These are phyloP conservation scores for Neopestalotiopsis clavispora DNA, from an alignment of 2,329 filamentous ascomycete genomes.

Conservation along the genomic window DNA sequence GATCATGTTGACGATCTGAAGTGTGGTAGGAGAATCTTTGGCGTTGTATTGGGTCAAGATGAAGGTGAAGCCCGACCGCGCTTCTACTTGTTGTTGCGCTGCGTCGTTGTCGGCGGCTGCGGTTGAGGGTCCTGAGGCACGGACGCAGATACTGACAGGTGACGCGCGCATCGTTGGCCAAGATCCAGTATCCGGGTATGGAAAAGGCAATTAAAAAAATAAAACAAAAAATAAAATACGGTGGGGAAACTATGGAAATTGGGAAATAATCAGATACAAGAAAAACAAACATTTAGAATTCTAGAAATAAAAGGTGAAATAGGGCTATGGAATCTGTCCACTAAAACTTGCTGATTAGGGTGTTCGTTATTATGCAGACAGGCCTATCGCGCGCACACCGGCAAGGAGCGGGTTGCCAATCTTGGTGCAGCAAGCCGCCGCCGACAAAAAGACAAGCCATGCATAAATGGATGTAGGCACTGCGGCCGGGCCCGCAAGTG, in stretches of 20 bases:
- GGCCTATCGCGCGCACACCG: not conserved
- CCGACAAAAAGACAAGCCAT: not conserved
- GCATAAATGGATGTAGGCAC: not conserved
- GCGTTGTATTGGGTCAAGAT: not conserved
- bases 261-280: not conserved
- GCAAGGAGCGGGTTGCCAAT: not conserved
- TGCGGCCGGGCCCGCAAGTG: not conserved
- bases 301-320: not conserved
- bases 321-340: not conserved
- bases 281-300: not conserved
- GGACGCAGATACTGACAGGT: not conserved
- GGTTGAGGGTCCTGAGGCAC: not conserved
- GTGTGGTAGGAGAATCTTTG: not conserved
- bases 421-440: not conserved
- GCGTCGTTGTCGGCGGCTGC: not conserved
- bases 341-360: not conserved
- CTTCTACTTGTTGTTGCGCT: not conserved
- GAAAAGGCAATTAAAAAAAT: not conserved
- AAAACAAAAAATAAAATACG: not conserved
- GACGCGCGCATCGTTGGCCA: not conserved
- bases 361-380: not conserved
- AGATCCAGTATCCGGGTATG: not conserved
- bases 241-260: not conserved
- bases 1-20: not conserved
- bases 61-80: not conserved